phyloP scores from a whole-genome alignment of 257 asterid genomes.

The Solanum dulcamara region DNA sequence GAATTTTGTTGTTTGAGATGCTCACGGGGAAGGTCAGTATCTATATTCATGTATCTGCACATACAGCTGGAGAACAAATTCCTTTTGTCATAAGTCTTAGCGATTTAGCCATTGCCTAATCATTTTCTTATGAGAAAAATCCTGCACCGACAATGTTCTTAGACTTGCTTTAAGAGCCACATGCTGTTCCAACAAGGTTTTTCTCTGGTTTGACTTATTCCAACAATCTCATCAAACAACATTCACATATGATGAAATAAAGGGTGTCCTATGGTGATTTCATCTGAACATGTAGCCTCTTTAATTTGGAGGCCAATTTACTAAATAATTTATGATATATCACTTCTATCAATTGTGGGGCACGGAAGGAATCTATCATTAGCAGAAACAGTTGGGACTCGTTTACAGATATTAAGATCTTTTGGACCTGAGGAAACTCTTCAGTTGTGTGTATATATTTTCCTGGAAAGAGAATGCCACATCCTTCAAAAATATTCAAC shows the following conservation, averaged over 20 bases:
- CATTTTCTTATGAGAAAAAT: not conserved
- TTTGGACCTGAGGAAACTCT: not conserved
- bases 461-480: not conserved
- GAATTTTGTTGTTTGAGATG: conserved; percentile 18
- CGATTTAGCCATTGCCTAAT: not conserved
- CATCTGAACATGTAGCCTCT: not conserved
- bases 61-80: not conserved
- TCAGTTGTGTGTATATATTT: not conserved
- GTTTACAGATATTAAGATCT: not conserved
- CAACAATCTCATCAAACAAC: not conserved
- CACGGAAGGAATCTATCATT: not conserved
- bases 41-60: not conserved
- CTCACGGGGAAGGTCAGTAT: conserved; percentile 9
- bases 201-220: not conserved
- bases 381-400: not conserved
- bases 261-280: not conserved
- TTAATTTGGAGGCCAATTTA: not conserved
- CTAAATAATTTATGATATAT: not conserved
- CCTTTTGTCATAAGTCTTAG: not conserved
- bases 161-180: not conserved
- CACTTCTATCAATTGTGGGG: not conserved
- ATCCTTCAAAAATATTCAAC: not conserved
- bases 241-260: not conserved
- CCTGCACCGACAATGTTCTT: not conserved
- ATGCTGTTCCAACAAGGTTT: not conserved